Evolutionary conservation across 805 yeast species (phyloP), one percentile per base, ranked within the genome.

Genomic region (Candida nanaspora): DNA sequence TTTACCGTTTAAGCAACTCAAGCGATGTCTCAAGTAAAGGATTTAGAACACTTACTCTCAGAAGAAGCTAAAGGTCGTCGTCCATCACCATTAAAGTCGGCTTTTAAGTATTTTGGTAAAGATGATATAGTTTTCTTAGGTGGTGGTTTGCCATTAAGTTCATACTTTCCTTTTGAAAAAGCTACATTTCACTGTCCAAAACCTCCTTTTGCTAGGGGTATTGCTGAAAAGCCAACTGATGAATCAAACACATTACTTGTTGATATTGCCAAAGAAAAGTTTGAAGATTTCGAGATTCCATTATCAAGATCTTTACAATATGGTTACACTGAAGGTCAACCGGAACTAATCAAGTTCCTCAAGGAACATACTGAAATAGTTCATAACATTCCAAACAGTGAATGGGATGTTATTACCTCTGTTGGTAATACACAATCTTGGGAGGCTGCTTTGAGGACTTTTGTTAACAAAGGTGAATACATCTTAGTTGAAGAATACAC

Each of bases 371-470:
- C 86, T 36, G 62, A 73, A 43, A 40, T 67, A 15, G 64, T 76
- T 45, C 80, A 76, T 57, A 50, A 65, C 32, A 58, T 72, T 21
- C 73, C 70, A 32, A 78, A 80, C 62, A 61, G 69, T 21, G 82
- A 84, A 57, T 91, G 97, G 96, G 83, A 75, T 50, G 60, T 78
- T 31, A 63, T 86, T 37, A 61, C 78, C 48, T 72, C 88, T 35
- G 74, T 81, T 25, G 98, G 98, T 52, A 91, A 88, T 73, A 91
- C 98, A 25, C 87, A 86, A 63, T 75, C 87, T 4, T 86, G 96
- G 94, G 97, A 89, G 54, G 79, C 95, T 9, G 72, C 80, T 27
- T 71, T 91, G 58, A 69, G 79, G 59, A 75, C 78, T 9, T 76
- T 74, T 55, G 62, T 66, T 48, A 65, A 71, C 43, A 61, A 74